A percentile compares a stretch with the other conserved stretches of the same genome.
Conservation (phyloP, 2,329 filamentous ascomycete species). For the Sporothrix luriei region DNA sequence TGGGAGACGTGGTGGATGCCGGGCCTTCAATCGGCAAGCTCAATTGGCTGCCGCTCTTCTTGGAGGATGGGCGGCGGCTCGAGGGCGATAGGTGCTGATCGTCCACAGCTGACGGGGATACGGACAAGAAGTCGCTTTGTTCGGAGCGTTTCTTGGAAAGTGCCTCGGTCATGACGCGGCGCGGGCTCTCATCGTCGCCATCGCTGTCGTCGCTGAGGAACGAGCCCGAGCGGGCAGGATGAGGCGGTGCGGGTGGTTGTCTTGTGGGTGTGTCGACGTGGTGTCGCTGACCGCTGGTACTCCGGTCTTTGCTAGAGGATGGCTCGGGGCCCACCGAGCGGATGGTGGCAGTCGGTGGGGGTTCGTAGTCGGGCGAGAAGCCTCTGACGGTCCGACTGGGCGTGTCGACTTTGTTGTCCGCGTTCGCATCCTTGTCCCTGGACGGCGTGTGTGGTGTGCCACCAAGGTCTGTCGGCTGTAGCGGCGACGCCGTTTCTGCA, state of each 20-base stretch:
- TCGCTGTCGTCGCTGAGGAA: constrained; percentile 59
- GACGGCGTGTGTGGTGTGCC: background rate
- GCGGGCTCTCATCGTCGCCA: constrained; percentile 50
- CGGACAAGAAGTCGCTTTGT: constrained; percentile 26
- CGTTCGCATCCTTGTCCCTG: constrained; percentile 1
- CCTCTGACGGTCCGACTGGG: constrained; percentile 53
- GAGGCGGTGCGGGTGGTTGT: constrained; percentile 42
- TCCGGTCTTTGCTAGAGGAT: constrained; percentile 33
- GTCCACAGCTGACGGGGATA: constrained; percentile 33
- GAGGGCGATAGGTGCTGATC: constrained; percentile 28
- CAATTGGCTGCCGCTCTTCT: constrained; percentile 39
- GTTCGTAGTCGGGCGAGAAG: constrained; percentile 76
- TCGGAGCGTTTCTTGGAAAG: constrained; percentile 25
- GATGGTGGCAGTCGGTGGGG: constrained; percentile 71
- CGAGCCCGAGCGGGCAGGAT: constrained; percentile 48
- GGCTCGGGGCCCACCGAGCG: constrained; percentile 59
- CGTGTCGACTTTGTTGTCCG: constrained; percentile 39
- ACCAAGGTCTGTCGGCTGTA: background rate
- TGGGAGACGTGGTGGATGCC: constrained; percentile 37
- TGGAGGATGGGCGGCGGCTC: background rate
- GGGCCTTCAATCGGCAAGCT: constrained; percentile 50
- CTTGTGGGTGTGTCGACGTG: constrained; percentile 45
- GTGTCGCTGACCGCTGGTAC: constrained; percentile 33
- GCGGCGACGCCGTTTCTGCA: background rate
- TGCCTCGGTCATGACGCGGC: constrained; percentile 33